Conservation (phyloP, 1,284 basidiomycete genomes). For the Thecaphora thlaspeos region DNA sequence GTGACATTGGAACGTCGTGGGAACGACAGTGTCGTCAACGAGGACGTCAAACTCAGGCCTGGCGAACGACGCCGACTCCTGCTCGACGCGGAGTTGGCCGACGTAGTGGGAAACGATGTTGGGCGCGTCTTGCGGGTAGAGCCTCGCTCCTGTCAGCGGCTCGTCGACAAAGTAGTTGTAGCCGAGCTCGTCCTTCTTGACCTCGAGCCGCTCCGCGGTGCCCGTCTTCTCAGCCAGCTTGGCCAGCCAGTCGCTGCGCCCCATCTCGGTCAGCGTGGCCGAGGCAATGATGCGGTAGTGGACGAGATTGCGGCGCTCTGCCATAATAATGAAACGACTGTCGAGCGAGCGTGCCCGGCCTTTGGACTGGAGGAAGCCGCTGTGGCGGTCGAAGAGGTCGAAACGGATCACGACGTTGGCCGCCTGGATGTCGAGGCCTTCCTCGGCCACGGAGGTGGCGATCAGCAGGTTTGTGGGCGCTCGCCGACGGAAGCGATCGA, state of each 20-base stretch:
- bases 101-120: constrained; percentile 30
- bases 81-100: constrained; percentile 18
- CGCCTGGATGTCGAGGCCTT: constrained; percentile 43
- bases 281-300: constrained; percentile 11
- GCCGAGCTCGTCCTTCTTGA: neutral
- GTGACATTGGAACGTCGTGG: constrained; percentile 6
- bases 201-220: neutral
- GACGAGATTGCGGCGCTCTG: constrained; percentile 17
- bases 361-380: constrained; percentile 39
- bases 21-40: constrained; percentile 1
- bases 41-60: constrained; percentile 9
- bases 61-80: constrained; percentile 1
- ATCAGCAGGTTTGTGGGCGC: constrained; percentile 41
- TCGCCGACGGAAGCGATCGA: constrained; percentile 31
- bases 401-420: constrained; percentile 47
- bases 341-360: constrained; percentile 31
- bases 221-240: constrained; percentile 10
- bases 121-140: constrained; percentile 29
- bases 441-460: constrained; percentile 44
- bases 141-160: constrained; percentile 22
- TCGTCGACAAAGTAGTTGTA: constrained; percentile 12
- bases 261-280: constrained; percentile 5
- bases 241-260: constrained; percentile 22
- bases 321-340: constrained; percentile 34
- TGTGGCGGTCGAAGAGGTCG: constrained; percentile 40